Percentiles rank a stretch among this genome's conserved stretches.
These are phyloP conservation scores for Mariannaea sp. DNA, from an alignment of 2,329 filamentous ascomycete genomes.

Conservation along the genomic window DNA sequence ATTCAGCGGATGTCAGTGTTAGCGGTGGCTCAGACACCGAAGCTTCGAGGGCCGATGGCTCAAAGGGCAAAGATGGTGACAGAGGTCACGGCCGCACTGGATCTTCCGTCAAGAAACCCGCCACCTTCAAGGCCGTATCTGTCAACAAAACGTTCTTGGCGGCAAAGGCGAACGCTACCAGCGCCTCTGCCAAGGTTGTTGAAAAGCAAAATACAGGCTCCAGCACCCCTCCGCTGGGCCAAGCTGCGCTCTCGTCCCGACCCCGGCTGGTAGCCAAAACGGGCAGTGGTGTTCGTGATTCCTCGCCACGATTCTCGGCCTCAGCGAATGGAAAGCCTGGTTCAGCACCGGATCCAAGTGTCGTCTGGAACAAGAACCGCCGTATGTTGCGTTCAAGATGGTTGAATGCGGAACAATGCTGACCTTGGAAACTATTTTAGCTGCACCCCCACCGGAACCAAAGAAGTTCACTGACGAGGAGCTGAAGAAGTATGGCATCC, in stretches of 20 bases:
- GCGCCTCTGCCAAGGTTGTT: conserved; percentile 53
- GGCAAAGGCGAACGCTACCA: conserved; percentile 63
- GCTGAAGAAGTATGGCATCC: conserved; percentile 83
- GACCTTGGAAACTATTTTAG: conserved; percentile 47
- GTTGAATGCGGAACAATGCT: conserved; percentile 21
- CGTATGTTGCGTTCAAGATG: conserved; percentile 57
- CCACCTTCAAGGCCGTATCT: conserved; percentile 82
- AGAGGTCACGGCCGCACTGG: conserved; percentile 63
- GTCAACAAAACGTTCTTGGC: conserved; percentile 83
- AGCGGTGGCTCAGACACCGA: conserved; percentile 81
- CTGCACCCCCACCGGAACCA: conserved; percentile 68
- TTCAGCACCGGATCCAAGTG: conserved; percentile 70
- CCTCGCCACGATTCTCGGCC: conserved; percentile 49
- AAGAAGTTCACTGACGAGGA: conserved; percentile 89
- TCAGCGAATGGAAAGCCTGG: conserved; percentile 61
- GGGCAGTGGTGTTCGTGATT: conserved; percentile 63
- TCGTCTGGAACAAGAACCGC: conserved; percentile 89
- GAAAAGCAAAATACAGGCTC: conserved; percentile 56
- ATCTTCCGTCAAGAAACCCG: conserved; percentile 71
- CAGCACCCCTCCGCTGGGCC: conserved; percentile 51
- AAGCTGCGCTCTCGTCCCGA: conserved; percentile 57
- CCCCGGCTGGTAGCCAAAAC: conserved; percentile 79
- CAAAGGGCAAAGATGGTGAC: conserved; percentile 60
- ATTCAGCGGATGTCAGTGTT: conserved; percentile 69
- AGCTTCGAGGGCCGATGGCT: conserved; percentile 63